A percentile compares a stretch with the other conserved stretches of the same genome.
phyloP scores from a whole-genome alignment of 495 filamentous ascomycete genomes.

The Annulohypoxylon nitens region DNA sequence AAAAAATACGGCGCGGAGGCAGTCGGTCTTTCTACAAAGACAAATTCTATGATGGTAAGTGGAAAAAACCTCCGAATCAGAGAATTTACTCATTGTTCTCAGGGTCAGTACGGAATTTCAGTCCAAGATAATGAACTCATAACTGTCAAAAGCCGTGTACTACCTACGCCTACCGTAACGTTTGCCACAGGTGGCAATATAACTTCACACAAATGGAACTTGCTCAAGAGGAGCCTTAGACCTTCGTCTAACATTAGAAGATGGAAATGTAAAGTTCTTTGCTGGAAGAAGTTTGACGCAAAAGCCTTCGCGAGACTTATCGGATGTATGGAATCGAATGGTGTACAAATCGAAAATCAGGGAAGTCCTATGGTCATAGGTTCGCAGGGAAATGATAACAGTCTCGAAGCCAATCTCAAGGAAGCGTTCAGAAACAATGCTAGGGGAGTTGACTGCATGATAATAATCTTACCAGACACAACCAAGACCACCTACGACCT shows the following conservation, averaged over 20 bases:
- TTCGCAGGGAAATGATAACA: neutral
- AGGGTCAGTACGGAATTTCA: conserved; percentile 6
- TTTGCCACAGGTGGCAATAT: neutral
- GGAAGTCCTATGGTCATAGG: neutral
- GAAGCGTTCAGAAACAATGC: neutral
- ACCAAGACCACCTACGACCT: neutral
- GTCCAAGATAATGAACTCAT: neutral
- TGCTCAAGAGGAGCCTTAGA: neutral
- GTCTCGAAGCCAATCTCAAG: neutral
- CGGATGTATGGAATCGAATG: conserved; percentile 2
- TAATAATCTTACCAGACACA: conserved; percentile 2
- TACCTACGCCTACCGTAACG: neutral
- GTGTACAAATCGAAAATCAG: conserved; percentile 11
- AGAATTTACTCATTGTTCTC: neutral
- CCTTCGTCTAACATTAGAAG: neutral
- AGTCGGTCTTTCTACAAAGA: neutral
- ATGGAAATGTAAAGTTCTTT: neutral
- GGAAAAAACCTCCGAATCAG: neutral
- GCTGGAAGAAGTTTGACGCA: neutral
- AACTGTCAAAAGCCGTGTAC: neutral
- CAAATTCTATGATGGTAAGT: conserved; percentile 13
- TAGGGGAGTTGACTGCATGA: neutral
- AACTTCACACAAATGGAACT: neutral
- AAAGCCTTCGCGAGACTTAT: neutral
- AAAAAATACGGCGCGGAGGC: neutral